Percentiles rank a stretch among this genome's conserved stretches.
Evolutionary conservation across 2,329 filamentous ascomycete species (phyloP).

Genomic region (Stromatinia cepivora): DNA sequence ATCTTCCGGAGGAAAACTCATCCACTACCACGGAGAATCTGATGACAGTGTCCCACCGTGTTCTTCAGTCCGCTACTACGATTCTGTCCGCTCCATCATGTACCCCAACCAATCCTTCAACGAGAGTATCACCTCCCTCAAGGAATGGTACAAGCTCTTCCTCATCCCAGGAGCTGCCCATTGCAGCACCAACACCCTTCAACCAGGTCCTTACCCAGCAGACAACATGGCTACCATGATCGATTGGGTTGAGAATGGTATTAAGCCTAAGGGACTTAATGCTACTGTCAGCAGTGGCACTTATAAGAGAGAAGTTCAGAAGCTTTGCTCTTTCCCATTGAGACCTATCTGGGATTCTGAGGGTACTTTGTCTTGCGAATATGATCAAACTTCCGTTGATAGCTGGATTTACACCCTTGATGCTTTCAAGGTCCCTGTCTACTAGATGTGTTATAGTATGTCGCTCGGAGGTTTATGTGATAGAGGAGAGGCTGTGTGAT

Average conservation of each 20-base stretch:
- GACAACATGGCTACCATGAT: conserved; percentile 70
- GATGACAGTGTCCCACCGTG: conserved; percentile 54
- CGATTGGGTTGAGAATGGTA: conserved; percentile 64
- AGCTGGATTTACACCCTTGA: conserved; percentile 38
- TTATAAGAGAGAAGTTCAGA: conserved; percentile 42
- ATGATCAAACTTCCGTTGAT: conserved; percentile 35
- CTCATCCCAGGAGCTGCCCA: conserved; percentile 55
- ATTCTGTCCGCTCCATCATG: conserved; percentile 54
- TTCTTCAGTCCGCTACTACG: conserved; percentile 56
- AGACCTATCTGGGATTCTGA: conserved; percentile 40
- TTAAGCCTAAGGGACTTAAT: conserved; percentile 43
- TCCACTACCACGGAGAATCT: conserved; percentile 60
- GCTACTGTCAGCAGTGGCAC: conserved; percentile 41
- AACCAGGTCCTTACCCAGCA: conserved; percentile 45
- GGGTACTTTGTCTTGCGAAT: conserved; percentile 37
- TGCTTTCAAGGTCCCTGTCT: conserved; percentile 29
- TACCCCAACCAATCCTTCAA: conserved; percentile 46
- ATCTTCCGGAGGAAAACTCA: conserved; percentile 52
- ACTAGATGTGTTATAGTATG: conserved; percentile 16
- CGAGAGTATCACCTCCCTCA: conserved; percentile 45
- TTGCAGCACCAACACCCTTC: conserved; percentile 49
- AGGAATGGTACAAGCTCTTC: conserved; percentile 56
- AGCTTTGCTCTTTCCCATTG: conserved; percentile 46
- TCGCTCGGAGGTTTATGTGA: background rate
- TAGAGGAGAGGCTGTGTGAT: background rate